Conservation (phyloP, 306 rosid genomes). For the Heteromeles arbutifolia region DNA sequence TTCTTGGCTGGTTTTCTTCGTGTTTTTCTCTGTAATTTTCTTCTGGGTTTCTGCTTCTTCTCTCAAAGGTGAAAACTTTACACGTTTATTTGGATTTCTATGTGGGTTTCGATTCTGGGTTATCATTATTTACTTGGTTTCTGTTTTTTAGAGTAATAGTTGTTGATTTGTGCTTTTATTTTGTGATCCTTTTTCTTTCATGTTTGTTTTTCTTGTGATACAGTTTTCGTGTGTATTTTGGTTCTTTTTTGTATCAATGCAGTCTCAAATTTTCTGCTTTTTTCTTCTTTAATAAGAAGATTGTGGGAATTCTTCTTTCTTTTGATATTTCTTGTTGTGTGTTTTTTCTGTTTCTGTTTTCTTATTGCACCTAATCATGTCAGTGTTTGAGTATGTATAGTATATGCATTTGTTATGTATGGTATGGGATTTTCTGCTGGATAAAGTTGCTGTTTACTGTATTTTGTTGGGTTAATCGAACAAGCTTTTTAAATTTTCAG, state of each 20-base stretch:
- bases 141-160: background rate
- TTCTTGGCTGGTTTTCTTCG: background rate
- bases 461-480: background rate
- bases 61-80: background rate
- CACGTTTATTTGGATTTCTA: background rate
- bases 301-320: background rate
- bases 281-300: background rate
- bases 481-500: slow-evolving; percentile 9
- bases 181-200: background rate
- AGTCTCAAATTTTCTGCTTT: background rate
- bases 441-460: background rate
- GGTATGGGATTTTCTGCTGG: background rate
- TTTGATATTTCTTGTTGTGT: background rate
- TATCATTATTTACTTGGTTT: background rate
- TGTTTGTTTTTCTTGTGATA: background rate
- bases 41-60: background rate
- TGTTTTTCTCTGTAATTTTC: background rate
- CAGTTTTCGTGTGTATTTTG: background rate
- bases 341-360: background rate
- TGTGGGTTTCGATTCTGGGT: background rate
- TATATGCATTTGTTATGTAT: background rate
- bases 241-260: background rate
- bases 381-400: background rate
- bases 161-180: background rate
- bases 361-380: background rate